phyloP scores from a whole-genome alignment of 805 yeast genomes.

The Kodamaea neixiangensis region DNA sequence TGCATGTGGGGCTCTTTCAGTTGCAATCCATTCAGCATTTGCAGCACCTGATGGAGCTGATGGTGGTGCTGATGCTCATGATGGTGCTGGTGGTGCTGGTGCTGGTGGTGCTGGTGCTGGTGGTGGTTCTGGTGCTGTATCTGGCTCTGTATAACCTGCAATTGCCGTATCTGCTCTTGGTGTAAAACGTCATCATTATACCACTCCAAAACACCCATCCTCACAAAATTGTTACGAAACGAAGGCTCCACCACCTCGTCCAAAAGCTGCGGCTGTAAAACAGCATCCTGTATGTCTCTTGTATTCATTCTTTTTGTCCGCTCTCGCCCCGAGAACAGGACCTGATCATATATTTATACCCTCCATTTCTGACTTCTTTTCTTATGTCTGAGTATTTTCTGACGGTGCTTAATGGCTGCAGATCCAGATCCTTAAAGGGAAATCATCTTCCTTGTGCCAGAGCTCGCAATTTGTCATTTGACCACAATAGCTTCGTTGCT shows the following conservation, averaged over 20 bases:
- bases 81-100: no score
- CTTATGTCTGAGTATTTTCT: not conserved
- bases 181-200: not conserved
- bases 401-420: not conserved
- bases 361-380: not conserved
- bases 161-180: conserved; percentile 3
- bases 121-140: not conserved
- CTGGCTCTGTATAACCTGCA: not conserved
- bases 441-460: not conserved
- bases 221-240: conserved; percentile 11
- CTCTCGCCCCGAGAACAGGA: not conserved
- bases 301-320: not conserved
- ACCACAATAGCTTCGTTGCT: not conserved
- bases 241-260: not conserved
- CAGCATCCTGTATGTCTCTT: not conserved
- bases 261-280: not conserved
- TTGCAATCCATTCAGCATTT: not conserved
- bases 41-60: no score
- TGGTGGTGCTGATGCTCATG: no score
- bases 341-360: not conserved
- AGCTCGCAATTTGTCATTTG: not conserved
- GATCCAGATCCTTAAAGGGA: not conserved
- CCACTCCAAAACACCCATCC: conserved; percentile 5
- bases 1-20: no score
- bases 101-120: no score